phyloP scores from a whole-genome alignment of 2,329 filamentous ascomycete genomes.

The Aspergillus flavus region DNA sequence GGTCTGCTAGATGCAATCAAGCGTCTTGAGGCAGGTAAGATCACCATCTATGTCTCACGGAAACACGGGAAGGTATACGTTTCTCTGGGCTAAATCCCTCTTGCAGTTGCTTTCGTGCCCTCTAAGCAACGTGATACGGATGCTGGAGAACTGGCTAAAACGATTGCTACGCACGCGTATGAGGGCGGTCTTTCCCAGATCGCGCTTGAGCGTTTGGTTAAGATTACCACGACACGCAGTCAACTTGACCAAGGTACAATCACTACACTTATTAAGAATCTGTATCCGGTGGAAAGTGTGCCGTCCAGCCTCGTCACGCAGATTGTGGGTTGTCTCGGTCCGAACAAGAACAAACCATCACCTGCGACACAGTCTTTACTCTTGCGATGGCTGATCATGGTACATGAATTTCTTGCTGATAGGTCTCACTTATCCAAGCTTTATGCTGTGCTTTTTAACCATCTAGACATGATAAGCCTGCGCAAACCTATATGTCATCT shows the following conservation, averaged over 20 bases:
- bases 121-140: slow-evolving; percentile 66
- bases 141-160: slow-evolving; percentile 67
- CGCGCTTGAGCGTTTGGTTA: slow-evolving; percentile 64
- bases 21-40: slow-evolving; percentile 41
- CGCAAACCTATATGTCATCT: slow-evolving; percentile 73
- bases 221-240: slow-evolving; percentile 66
- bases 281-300: slow-evolving; percentile 74
- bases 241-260: slow-evolving; percentile 76
- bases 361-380: slow-evolving; percentile 70
- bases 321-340: slow-evolving; percentile 73
- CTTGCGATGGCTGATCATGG: slow-evolving; percentile 76
- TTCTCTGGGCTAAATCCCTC: neutral
- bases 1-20: slow-evolving; percentile 38
- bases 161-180: slow-evolving; percentile 64
- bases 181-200: slow-evolving; percentile 66
- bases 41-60: neutral
- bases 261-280: slow-evolving; percentile 68
- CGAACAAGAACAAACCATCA: slow-evolving; percentile 74
- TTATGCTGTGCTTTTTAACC: slow-evolving; percentile 77
- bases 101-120: slow-evolving; percentile 49
- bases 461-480: slow-evolving; percentile 78
- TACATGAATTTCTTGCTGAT: slow-evolving; percentile 71
- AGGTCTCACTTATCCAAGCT: slow-evolving; percentile 65
- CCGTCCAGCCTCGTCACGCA: slow-evolving; percentile 62
- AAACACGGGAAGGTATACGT: neutral